Evolutionary conservation across 352 stramenopile species (phyloP).

Genomic region (Halophytophthora batemanensis): DNA sequence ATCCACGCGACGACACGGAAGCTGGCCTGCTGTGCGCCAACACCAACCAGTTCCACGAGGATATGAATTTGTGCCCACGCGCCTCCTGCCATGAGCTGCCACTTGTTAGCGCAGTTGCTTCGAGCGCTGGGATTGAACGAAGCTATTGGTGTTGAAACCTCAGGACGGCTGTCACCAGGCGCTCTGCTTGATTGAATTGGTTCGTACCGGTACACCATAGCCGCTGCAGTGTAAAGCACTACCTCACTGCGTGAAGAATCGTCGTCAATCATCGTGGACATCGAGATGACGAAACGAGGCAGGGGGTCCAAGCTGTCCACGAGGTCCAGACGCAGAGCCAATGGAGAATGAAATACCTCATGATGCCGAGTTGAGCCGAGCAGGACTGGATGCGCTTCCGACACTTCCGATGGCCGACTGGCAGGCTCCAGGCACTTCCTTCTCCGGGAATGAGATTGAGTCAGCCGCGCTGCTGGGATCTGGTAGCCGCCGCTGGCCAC

Average conservation of each 20-base stretch:
- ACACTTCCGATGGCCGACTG: not conserved
- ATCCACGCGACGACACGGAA: constrained; percentile 61
- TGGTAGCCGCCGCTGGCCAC: too few species aligned
- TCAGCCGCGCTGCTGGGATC: too few species aligned
- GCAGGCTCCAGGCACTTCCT: too few species aligned
- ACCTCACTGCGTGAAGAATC: constrained; percentile 10
- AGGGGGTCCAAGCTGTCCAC: too few species aligned
- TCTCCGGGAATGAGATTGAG: not conserved
- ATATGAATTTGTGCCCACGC: constrained; percentile 54
- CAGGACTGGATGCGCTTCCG: not conserved
- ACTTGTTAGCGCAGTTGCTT: constrained; percentile 8
- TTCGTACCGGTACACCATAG: constrained; percentile 18
- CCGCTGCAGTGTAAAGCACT: constrained; percentile 24
- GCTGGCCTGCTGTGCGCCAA: constrained; percentile 16
- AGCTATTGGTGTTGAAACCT: not conserved
- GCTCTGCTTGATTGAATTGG: not conserved
- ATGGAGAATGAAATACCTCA: too few species aligned
- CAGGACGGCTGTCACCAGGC: not conserved
- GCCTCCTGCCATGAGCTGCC: constrained; percentile 38
- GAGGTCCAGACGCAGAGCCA: not conserved
- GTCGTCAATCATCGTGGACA: too few species aligned
- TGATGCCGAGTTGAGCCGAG: not conserved
- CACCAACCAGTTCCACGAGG: constrained; percentile 42
- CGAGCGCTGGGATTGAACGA: constrained; percentile 5
- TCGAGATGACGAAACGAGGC: too few species aligned